Evolutionary conservation across 768 basidiomycete genomes (phyloP).

Genomic region (Lepiota subincarnata): DNA sequence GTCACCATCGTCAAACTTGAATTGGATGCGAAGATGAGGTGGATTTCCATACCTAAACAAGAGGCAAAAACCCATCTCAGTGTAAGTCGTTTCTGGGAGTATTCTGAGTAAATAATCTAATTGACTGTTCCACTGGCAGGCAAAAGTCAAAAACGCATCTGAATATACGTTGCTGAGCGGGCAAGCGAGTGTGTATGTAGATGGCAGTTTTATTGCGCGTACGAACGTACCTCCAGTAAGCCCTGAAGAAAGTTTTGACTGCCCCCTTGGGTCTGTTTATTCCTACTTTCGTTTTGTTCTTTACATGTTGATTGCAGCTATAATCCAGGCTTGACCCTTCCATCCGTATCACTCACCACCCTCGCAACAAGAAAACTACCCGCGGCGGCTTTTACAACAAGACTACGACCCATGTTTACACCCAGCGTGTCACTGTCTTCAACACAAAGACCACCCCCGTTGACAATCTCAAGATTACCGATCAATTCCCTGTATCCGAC

Average conservation of each 20-base stretch:
- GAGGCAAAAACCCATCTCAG: constrained; percentile 36
- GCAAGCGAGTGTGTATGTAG: constrained; percentile 46
- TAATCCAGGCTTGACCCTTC: constrained; percentile 33
- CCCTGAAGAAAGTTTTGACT: constrained; percentile 41
- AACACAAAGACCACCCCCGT: constrained; percentile 35
- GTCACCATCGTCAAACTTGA: constrained; percentile 35
- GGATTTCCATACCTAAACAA: constrained; percentile 37
- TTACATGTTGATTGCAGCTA: background rate
- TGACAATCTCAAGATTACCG: constrained; percentile 31
- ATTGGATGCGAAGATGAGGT: constrained; percentile 36
- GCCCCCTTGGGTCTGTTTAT: constrained; percentile 38
- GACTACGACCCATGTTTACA: constrained; percentile 25
- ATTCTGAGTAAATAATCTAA: background rate
- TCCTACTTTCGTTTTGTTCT: background rate
- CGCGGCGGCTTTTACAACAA: constrained; percentile 33
- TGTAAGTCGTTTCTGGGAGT: constrained; percentile 17
- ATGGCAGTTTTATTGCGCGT: constrained; percentile 52
- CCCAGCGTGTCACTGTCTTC: constrained; percentile 35
- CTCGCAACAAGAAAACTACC: constrained; percentile 28
- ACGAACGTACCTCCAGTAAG: constrained; percentile 38
- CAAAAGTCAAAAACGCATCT: constrained; percentile 49
- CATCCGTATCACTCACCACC: constrained; percentile 37
- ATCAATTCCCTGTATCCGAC: constrained; percentile 37
- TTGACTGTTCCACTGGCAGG: constrained; percentile 22
- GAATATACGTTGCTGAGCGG: constrained; percentile 50